Base-by-base conservation (phyloP, 2,329 filamentous ascomycete genomes). In the Drechmeria coniospora region DNA sequence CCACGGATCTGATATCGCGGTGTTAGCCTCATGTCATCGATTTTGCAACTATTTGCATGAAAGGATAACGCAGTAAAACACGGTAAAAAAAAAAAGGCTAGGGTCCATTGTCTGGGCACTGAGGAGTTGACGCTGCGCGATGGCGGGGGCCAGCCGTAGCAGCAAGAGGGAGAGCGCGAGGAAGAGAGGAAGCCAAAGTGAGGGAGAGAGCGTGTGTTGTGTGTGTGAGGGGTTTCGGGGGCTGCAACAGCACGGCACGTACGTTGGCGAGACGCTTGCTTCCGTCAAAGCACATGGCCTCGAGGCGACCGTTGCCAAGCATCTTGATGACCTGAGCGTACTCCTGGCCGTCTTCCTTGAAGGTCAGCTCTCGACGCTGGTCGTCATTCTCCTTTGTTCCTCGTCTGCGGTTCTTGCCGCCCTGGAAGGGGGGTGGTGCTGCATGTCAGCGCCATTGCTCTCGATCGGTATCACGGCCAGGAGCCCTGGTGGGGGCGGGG, bases 381-480 rank as follows among this genome's bases (percentile, higher is more conserved):
- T 94, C 92, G 68, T 95, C 90, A 63, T 90, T 92, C 65, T 92
- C 83, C 72, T 92, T 92, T 79, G 94, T 95, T 63, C 87, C 87
- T 65, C 90, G 75, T 74, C 87, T 79, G 61, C 87, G 70, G 65
- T 95, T 95, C 73, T 95, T 95, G 65, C 87, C 87, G 59, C 87
- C 87, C 83, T 90, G 47, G 70, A 46, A 20, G 26, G 31, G 31
- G 11, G 11, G 24, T 6, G 17, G 23, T 23, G 32, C 36, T 28
- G 38, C 33, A 33, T 28, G 28, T 30, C n/a, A 19, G 27, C n/a
- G 17, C 27, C 12, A 21, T 29, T 23, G 32, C 32, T 32, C 14
- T 4, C 31, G n/a, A 11, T 11, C 9, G 9, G 20, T n/a, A n/a
- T 6, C 9, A 9, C 9, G 20, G 5, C 4, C 10, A 21, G 20